phyloP scores from a whole-genome alignment of 768 basidiomycete species.

The Floccularia luteovirens region DNA sequence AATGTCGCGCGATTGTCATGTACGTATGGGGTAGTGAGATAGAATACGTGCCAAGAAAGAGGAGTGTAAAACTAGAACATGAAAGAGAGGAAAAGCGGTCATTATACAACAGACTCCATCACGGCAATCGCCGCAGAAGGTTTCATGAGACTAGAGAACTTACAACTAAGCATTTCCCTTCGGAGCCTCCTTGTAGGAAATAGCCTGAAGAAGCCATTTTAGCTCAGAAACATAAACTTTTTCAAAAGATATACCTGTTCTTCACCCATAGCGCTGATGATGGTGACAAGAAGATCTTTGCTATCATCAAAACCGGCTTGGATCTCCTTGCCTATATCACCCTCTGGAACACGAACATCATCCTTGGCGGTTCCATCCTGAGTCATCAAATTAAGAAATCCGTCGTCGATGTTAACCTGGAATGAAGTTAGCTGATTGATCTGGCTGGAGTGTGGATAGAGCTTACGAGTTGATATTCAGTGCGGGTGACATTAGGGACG shows the following conservation, averaged over 20 bases:
- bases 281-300: conserved; percentile 84
- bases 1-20: conserved; percentile 4
- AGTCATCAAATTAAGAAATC: conserved; percentile 91
- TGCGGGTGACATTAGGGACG: conserved; percentile 87
- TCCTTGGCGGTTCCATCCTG: conserved; percentile 78
- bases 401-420: conserved; percentile 87
- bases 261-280: conserved; percentile 87
- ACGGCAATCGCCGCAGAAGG: conserved; percentile 69
- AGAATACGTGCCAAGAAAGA: conserved; percentile 5
- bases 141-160: conserved; percentile 50
- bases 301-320: conserved; percentile 66
- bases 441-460: conserved; percentile 3
- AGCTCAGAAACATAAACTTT: conserved; percentile 2
- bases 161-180: conserved; percentile 34
- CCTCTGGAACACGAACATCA: conserved; percentile 90
- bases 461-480: conserved; percentile 85
- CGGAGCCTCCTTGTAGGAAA: conserved; percentile 87
- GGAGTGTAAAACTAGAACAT: background rate
- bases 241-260: conserved; percentile 50
- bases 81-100: background rate
- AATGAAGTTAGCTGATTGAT: conserved; percentile 5
- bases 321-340: conserved; percentile 73
- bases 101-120: background rate
- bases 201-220: conserved; percentile 37
- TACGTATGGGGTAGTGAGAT: conserved; percentile 9